Evolutionary conservation across 2,329 filamentous ascomycete species (phyloP).

Genomic region (Cladosporium oxysporum): DNA sequence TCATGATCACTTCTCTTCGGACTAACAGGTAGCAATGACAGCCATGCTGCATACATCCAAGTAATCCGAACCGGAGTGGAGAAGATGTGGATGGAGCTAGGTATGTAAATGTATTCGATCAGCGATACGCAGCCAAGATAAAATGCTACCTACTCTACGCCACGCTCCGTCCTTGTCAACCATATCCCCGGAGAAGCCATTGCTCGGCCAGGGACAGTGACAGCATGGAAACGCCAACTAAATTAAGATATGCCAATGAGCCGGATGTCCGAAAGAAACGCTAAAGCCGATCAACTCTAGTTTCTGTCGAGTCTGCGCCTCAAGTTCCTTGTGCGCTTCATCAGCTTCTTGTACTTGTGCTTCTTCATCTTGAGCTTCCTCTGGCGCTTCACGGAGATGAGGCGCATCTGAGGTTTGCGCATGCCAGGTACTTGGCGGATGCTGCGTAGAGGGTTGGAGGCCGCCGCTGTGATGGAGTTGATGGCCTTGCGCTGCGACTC

Average conservation of each 20-base stretch:
- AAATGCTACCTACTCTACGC: conserved; percentile 20
- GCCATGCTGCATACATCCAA: not conserved
- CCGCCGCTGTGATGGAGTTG: conserved; percentile 13
- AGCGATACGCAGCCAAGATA: conserved; percentile 9
- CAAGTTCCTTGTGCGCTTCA: conserved; percentile 86
- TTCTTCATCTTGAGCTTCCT: conserved; percentile 99
- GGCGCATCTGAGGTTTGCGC: conserved; percentile 59
- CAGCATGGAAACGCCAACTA: conserved; percentile 9
- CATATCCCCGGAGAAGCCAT: not conserved
- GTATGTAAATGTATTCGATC: conserved; percentile 10
- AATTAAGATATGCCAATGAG: conserved; percentile 11
- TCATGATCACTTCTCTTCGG: no score
- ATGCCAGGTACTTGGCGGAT: conserved; percentile 25
- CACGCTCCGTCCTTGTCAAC: conserved; percentile 8
- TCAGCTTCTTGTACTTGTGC: conserved; percentile 99
- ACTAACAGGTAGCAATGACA: not conserved
- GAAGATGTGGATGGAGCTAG: not conserved
- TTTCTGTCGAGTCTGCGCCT: conserved; percentile 71
- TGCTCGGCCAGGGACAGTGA: not conserved
- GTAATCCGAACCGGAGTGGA: not conserved
- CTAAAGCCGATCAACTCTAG: not conserved
- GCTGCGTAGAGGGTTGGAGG: conserved; percentile 14
- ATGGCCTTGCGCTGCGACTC: conserved; percentile 25
- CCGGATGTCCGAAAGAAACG: not conserved
- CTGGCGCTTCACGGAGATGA: conserved; percentile 89